phyloP scores from a whole-genome alignment of 169 alveolate species.

The Sarcocystis neurona region DNA sequence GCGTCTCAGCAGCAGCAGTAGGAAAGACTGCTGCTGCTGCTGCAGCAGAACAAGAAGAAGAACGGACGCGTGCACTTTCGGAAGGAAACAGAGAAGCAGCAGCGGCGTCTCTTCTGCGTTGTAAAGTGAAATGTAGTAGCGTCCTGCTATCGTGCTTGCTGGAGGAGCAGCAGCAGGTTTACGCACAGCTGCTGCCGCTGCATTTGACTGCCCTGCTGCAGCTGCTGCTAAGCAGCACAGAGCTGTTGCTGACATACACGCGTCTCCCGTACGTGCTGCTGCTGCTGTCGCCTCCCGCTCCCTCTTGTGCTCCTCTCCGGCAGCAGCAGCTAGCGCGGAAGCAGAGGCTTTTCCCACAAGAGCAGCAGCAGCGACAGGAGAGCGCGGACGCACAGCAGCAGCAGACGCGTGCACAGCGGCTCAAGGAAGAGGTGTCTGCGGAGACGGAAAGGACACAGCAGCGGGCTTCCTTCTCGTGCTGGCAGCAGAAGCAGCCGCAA shows the following conservation, averaged over 20 bases:
- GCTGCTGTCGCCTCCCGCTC: neutral
- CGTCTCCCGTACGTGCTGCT: neutral
- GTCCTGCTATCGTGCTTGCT: neutral
- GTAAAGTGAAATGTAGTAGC: neutral
- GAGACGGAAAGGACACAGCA: neutral
- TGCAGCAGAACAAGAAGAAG: too few relatives aligned
- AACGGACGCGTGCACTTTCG: too few relatives aligned
- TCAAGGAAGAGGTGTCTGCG: slow-evolving; percentile 27
- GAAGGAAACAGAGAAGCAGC: too few relatives aligned
- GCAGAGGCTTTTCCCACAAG: slow-evolving; percentile 24
- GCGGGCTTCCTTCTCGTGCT: slow-evolving; percentile 1
- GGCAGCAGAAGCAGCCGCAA: slow-evolving; percentile 47
- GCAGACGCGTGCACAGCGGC: slow-evolving; percentile 31
- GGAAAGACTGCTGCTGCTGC: too few relatives aligned
- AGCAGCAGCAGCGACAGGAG: slow-evolving; percentile 52
- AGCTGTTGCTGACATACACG: neutral
- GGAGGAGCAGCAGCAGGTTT: neutral
- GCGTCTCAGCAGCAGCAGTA: too few relatives aligned
- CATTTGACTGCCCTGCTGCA: neutral
- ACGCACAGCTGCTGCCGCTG: neutral
- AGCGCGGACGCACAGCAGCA: neutral
- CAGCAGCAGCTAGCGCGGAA: neutral
- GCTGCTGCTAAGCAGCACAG: neutral
- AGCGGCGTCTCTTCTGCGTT: neutral
- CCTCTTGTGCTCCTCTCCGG: neutral